Evolutionary conservation across 2,329 filamentous ascomycete genomes (phyloP).

Genomic region (Xylaria hypoxylon): DNA sequence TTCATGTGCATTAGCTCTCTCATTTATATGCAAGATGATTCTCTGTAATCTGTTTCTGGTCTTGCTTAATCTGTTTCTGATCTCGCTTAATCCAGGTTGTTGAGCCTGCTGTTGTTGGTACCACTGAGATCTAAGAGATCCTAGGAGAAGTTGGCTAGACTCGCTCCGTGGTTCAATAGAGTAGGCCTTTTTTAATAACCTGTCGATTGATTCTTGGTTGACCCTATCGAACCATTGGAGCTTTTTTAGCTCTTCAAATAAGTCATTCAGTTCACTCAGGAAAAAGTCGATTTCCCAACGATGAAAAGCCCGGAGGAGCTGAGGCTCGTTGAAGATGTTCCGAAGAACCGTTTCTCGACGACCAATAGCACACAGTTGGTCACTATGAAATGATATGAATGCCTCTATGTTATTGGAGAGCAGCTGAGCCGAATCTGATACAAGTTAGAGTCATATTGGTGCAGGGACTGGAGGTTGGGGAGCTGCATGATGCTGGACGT

Average conservation of each 20-base stretch:
- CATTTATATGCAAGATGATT: neutral
- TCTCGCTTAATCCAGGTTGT: neutral
- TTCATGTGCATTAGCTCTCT: neutral
- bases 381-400: neutral
- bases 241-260: neutral
- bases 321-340: constrained; percentile 1
- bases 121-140: neutral
- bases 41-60: neutral
- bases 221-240: constrained; percentile 4
- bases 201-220: constrained; percentile 6
- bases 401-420: neutral
- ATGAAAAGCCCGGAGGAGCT: neutral
- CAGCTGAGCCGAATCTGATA: neutral
- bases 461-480: neutral
- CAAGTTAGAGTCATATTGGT: neutral
- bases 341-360: neutral
- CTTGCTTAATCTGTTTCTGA: neutral
- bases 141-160: neutral
- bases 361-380: neutral
- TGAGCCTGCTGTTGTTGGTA: neutral
- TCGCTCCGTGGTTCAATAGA: neutral
- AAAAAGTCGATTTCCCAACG: neutral
- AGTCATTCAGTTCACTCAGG: neutral
- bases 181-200: neutral
- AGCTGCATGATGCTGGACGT: neutral